These are phyloP conservation scores for Suillus sp. DNA, from an alignment of 768 basidiomycete genomes.

Conservation along the genomic window DNA sequence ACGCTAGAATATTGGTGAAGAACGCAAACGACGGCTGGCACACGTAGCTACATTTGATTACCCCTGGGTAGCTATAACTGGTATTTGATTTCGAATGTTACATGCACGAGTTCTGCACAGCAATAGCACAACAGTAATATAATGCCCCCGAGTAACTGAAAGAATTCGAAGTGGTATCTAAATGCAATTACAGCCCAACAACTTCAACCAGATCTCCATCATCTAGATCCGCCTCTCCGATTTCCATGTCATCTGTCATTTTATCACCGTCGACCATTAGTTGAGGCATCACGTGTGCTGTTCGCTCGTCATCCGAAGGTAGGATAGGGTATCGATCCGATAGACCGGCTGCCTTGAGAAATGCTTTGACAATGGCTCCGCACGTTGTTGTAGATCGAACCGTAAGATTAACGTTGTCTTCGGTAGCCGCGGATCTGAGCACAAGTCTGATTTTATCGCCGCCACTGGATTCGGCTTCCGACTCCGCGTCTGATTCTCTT, in stretches of 20 bases:
- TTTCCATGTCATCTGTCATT: constrained; percentile 58
- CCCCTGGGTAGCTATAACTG: neutral
- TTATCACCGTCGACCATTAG: constrained; percentile 73
- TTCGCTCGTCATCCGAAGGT: constrained; percentile 37
- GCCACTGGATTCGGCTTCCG: constrained; percentile 40
- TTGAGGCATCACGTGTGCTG: constrained; percentile 28
- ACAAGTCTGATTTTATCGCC: constrained; percentile 63
- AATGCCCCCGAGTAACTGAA: neutral
- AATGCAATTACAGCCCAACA: constrained; percentile 48
- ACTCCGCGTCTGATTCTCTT: constrained; percentile 21
- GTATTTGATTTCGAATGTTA: neutral
- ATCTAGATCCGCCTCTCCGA: constrained; percentile 70
- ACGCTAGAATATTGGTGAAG: constrained; percentile 83
- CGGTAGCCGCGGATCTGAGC: constrained; percentile 56
- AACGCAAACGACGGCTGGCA: constrained; percentile 64
- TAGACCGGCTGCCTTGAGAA: constrained; percentile 67
- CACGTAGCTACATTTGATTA: constrained; percentile 3
- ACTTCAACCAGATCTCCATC: constrained; percentile 83
- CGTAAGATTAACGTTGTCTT: constrained; percentile 58
- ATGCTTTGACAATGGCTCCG: constrained; percentile 73
- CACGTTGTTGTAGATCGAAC: constrained; percentile 79
- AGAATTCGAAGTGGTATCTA: neutral
- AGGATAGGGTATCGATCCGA: constrained; percentile 49
- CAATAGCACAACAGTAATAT: constrained; percentile 7
- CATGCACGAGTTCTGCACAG: neutral